Percentiles rank a stretch among this genome's conserved stretches.
Conservation (phyloP, 2,329 filamentous ascomycete genomes). For the Anthostomella pinea region DNA sequence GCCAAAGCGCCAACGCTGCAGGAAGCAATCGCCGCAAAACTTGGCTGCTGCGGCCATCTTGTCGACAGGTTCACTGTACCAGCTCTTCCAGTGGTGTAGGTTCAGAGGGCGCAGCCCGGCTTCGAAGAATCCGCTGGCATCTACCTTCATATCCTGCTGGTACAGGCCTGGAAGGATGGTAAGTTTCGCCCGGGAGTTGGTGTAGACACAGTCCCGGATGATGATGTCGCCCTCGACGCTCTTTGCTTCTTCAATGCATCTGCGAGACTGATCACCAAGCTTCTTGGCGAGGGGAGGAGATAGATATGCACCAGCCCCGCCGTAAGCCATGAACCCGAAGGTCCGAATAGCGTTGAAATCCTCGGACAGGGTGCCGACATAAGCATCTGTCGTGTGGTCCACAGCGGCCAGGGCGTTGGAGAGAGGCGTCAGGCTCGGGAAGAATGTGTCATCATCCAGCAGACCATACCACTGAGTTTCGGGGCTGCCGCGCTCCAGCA, state of each 20-base stretch:
- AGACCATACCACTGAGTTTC: constrained; percentile 54
- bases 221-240: constrained; percentile 51
- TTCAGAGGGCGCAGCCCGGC: constrained; percentile 52
- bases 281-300: constrained; percentile 49
- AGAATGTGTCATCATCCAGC: constrained; percentile 64
- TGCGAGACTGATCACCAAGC: constrained; percentile 45
- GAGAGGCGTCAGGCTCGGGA: constrained; percentile 52
- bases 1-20: constrained; percentile 53
- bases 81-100: constrained; percentile 63
- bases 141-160: constrained; percentile 55
- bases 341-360: constrained; percentile 48
- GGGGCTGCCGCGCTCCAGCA: constrained; percentile 42
- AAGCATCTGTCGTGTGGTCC: constrained; percentile 47
- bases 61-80: constrained; percentile 51
- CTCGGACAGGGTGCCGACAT: constrained; percentile 58
- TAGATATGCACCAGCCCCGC: constrained; percentile 59
- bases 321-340: constrained; percentile 59
- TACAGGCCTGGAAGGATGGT: constrained; percentile 53
- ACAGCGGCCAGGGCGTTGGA: constrained; percentile 44
- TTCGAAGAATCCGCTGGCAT: constrained; percentile 60
- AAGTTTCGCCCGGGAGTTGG: constrained; percentile 51
- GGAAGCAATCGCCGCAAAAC: constrained; percentile 57
- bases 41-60: constrained; percentile 47
- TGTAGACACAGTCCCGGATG: constrained; percentile 55
- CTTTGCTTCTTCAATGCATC: constrained; percentile 45